Evolutionary conservation across 306 rosid genomes (phyloP).

Genomic region (Prunus armeniaca): DNA sequence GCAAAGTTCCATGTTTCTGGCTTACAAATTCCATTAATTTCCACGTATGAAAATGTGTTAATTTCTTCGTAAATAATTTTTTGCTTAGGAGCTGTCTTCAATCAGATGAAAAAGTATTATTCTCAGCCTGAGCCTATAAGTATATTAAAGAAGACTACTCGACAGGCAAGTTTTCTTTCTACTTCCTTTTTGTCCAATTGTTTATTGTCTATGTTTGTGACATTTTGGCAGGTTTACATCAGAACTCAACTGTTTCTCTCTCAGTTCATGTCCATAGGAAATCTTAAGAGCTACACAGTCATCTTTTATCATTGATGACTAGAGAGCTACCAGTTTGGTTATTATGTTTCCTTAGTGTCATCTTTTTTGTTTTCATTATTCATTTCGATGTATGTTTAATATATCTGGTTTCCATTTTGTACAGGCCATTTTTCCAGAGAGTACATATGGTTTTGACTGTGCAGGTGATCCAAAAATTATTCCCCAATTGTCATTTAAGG

Average conservation of each 20-base stretch:
- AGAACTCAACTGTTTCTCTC: too few relatives aligned
- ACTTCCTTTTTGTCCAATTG: background rate
- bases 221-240: background rate
- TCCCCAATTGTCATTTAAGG: conserved; percentile 82
- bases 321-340: background rate
- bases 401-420: background rate
- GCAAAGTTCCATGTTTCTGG: too few relatives aligned
- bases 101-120: conserved; percentile 98
- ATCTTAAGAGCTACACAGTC: background rate
- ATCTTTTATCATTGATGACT: background rate
- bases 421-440: conserved; percentile 97
- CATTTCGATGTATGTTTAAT: background rate
- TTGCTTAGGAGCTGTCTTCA: conserved; percentile 85
- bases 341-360: background rate
- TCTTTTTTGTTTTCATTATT: background rate
- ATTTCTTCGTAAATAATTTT: background rate
- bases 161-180: conserved; percentile 62
- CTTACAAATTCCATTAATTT: background rate
- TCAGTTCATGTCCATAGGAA: too few relatives aligned
- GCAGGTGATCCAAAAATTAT: conserved; percentile 94
- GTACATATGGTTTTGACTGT: conserved; percentile 88
- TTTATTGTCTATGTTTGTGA: conserved; percentile 9
- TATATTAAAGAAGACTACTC: conserved; percentile 75
- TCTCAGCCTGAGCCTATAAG: conserved; percentile 70
- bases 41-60: background rate